Conservation (phyloP, 2,329 filamentous ascomycete genomes). For the Phialemoniopsis sp. region DNA sequence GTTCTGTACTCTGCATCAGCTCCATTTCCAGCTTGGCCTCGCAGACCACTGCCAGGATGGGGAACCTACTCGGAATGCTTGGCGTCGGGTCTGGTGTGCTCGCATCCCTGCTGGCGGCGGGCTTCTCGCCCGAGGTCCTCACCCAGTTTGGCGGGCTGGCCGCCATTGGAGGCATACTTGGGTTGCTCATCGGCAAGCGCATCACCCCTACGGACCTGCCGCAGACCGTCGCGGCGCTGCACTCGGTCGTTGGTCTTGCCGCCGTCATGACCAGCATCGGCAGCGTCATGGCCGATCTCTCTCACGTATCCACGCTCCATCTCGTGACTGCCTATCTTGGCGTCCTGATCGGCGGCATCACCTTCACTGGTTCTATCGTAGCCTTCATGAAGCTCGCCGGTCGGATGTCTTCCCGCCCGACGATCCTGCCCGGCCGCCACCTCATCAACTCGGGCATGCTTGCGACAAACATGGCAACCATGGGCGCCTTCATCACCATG, state of each 20-base stretch:
- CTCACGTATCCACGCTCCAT: constrained; percentile 71
- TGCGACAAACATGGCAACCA: constrained; percentile 72
- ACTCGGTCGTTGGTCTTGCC: constrained; percentile 85
- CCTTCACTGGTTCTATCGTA: constrained; percentile 86
- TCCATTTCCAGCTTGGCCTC: constrained; percentile 80
- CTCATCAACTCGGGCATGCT: constrained; percentile 71
- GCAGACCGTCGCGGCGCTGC: constrained; percentile 83
- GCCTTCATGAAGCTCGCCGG: constrained; percentile 85
- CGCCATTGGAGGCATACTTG: constrained; percentile 60
- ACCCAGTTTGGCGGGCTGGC: constrained; percentile 78
- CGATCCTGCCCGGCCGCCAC: constrained; percentile 70
- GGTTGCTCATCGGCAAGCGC: constrained; percentile 74
- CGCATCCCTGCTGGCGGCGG: constrained; percentile 75
- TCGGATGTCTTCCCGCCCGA: constrained; percentile 74
- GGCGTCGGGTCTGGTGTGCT: constrained; percentile 81
- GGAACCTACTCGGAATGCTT: constrained; percentile 82
- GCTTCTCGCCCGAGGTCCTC: constrained; percentile 74
- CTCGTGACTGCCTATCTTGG: constrained; percentile 83
- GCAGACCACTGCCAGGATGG: constrained; percentile 76
- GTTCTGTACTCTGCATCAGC: constrained; percentile 78
- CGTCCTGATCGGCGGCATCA: constrained; percentile 83
- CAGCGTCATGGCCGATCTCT: constrained; percentile 72
- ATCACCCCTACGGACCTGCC: constrained; percentile 87
- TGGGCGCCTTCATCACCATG: constrained; percentile 80
- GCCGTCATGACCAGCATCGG: constrained; percentile 86